Evolutionary conservation across 192 early-diverging fungal species (phyloP).

Genomic region (Podila clonocystis): DNA sequence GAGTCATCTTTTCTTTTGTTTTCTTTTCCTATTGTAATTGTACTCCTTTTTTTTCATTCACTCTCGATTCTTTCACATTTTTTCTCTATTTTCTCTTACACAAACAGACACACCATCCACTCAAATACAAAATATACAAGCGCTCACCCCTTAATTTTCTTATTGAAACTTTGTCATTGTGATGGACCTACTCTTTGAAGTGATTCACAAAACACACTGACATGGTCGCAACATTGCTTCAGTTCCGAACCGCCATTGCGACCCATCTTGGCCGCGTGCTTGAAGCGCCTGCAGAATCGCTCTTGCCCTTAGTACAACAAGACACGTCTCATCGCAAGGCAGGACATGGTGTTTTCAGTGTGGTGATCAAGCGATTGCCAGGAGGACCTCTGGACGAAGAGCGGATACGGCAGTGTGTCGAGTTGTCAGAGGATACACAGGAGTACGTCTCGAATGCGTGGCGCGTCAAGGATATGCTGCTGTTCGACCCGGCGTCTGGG

Average conservation of each 20-base stretch:
- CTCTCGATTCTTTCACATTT: neutral
- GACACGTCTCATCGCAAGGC: conserved; percentile 15
- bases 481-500: conserved; percentile 30
- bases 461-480: conserved; percentile 20
- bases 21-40: neutral
- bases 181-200: too few relatives aligned
- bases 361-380: conserved; percentile 22
- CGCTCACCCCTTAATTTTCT: too few relatives aligned
- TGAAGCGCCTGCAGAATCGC: neutral
- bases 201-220: neutral
- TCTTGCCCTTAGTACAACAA: conserved; percentile 28
- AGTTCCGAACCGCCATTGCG: conserved; percentile 29
- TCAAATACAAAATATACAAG: too few relatives aligned
- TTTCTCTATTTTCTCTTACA: neutral
- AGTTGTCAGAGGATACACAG: conserved; percentile 2
- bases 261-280: conserved; percentile 14
- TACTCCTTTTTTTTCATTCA: neutral
- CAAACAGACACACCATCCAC: neutral
- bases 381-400: neutral
- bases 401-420: neutral
- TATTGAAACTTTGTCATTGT: too few relatives aligned
- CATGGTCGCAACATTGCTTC: conserved; percentile 10
- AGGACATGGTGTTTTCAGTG: conserved; percentile 33
- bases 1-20: neutral
- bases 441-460: conserved; percentile 1